Evolutionary conservation across 2,329 filamentous ascomycete species (phyloP), one percentile per base, ranked within the genome.

Genomic region (Sporothrix globosa): DNA sequence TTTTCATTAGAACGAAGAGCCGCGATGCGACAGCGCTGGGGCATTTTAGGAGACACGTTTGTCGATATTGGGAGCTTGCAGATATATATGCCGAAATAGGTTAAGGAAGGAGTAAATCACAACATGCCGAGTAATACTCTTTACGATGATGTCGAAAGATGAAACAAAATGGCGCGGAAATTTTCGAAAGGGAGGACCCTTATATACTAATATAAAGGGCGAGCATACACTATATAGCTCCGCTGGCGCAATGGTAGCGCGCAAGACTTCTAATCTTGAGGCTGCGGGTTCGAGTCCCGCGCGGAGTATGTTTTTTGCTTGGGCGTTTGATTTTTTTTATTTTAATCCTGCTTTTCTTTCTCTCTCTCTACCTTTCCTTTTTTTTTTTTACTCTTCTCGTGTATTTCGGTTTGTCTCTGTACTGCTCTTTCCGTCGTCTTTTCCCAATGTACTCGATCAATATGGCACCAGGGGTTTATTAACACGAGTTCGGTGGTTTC

Each of bases 261-360:
- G 87, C 89, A 84, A 88, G 87, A 89, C 88, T 89, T 87, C 86
- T 86, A 86, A 84, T 75, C 74, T 73, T 72, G 73, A 75, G 74
- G 74, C 72, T 75, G 74, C 72, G 73, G 73, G 75, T 76, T 76
- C 74, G 82, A 83, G 81, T 81, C 82, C 82, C 81, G 80, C 81
- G 79, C 81, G 75, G 78, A 79, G 80, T 80, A 48, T 17, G 21
- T 53, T 54, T 54, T 54, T 54, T 3, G 19, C n/a, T 53, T 17
- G n/a, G 34, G 34, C 3, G 34, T 10, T n/a, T 50, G 46, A 50
- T 6, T 19, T 50, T 50, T 21, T 50, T 50, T 48, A n/a, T n/a
- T 1, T n/a, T 50, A 10, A 2, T n/a, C 19, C 5, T 50, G 21
- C 10, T 50, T 19, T 50, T 21, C 41, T 44, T 44, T 44, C 13